Conservation (phyloP, 164 flowering plant species). For the Vitis riparia region DNA sequence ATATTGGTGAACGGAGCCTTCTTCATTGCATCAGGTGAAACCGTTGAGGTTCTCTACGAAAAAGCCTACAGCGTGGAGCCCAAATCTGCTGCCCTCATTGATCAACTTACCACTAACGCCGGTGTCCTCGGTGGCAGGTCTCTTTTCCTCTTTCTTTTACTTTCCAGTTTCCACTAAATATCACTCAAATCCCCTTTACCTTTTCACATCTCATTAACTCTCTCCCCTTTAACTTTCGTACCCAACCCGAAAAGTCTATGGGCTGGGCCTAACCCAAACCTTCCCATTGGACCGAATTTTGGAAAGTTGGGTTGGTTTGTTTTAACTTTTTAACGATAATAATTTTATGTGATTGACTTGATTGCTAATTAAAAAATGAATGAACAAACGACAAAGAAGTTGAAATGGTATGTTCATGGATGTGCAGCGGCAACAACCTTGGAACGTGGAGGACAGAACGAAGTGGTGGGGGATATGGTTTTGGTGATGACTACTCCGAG, state of each 20-base stretch:
- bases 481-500: conserved; percentile 25
- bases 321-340: too few species aligned
- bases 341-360: too few species aligned
- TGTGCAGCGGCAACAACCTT: conserved; percentile 42
- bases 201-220: not conserved
- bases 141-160: not conserved
- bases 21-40: conserved; percentile 43
- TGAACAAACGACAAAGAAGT: too few species aligned
- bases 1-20: conserved; percentile 48
- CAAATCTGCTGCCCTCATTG: conserved; percentile 36
- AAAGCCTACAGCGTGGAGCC: conserved; percentile 51
- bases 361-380: too few species aligned
- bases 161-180: not conserved
- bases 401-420: not conserved
- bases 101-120: conserved; percentile 28
- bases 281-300: too few species aligned
- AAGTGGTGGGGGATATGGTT: conserved; percentile 10
- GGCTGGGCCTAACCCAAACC: not conserved
- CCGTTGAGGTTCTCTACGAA: conserved; percentile 33
- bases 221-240: too few species aligned
- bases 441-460: conserved; percentile 45
- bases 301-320: too few species aligned
- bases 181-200: not conserved
- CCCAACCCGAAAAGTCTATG: not conserved
- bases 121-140: conserved; percentile 47